These are phyloP conservation scores for Chlamydomonas sp. DNA, from an alignment of 139 green algal genomes.

Conservation along the genomic window DNA sequence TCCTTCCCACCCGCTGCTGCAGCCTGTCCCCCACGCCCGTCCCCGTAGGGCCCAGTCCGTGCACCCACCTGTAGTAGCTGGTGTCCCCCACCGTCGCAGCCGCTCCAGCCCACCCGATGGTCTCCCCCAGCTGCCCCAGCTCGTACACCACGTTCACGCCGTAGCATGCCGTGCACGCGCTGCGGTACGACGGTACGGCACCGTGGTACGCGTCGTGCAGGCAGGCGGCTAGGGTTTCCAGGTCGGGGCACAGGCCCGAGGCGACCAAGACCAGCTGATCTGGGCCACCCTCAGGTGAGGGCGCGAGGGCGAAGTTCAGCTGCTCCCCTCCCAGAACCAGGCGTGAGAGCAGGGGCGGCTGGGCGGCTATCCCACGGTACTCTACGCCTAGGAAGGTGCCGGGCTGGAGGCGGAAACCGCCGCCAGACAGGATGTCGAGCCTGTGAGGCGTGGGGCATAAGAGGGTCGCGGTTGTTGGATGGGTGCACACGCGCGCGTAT, in stretches of 20 bases:
- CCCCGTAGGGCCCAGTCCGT: too few relatives aligned
- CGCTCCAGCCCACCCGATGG: neutral
- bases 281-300: too few relatives aligned
- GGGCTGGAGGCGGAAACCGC: neutral
- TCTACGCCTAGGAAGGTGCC: neutral
- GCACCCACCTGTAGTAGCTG: neutral
- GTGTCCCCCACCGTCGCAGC: neutral
- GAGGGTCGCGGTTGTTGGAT: too few relatives aligned
- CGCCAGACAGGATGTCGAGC: too few relatives aligned
- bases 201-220: conserved; percentile 8
- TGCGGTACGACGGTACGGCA: neutral
- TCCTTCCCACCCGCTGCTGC: too few relatives aligned
- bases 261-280: neutral
- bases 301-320: neutral
- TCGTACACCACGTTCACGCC: conserved; percentile 1
- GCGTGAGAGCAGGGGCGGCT: neutral
- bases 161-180: neutral
- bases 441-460: too few relatives aligned
- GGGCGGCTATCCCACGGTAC: neutral
- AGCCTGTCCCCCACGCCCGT: too few relatives aligned
- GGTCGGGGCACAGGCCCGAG: neutral
- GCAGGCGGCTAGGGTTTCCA: neutral
- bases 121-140: neutral
- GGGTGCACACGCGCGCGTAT: too few relatives aligned
- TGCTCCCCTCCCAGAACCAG: neutral